phyloP scores from a whole-genome alignment of 2,329 filamentous ascomycete genomes.

The Endoconidiophora laricicola region DNA sequence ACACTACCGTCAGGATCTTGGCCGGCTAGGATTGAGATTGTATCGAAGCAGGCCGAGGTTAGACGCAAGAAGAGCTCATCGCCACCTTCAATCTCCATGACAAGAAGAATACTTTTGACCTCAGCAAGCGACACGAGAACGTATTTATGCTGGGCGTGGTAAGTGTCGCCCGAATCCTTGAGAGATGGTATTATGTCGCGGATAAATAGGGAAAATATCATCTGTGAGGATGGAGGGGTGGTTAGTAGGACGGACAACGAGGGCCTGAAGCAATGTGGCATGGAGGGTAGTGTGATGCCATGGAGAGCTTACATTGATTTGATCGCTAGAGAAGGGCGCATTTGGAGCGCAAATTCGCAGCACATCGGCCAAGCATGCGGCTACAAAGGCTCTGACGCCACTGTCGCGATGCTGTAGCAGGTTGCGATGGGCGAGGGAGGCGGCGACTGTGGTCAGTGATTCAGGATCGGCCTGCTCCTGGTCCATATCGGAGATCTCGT shows the following conservation, averaged over 20 bases:
- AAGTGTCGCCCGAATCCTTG: conserved; percentile 71
- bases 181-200: conserved; percentile 69
- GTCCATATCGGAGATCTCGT: conserved; percentile 71
- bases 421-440: conserved; percentile 67
- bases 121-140: conserved; percentile 77
- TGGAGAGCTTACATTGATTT: conserved; percentile 56
- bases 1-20: conserved; percentile 63
- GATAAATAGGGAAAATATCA: conserved; percentile 84
- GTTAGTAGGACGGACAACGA: neutral
- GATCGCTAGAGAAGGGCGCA: conserved; percentile 78
- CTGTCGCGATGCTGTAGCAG: conserved; percentile 82
- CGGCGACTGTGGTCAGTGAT: conserved; percentile 71
- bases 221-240: conserved; percentile 30
- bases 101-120: conserved; percentile 83
- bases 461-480: conserved; percentile 71
- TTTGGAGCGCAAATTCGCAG: conserved; percentile 84
- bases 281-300: neutral
- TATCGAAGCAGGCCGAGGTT: conserved; percentile 84
- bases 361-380: conserved; percentile 84
- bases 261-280: too few species aligned
- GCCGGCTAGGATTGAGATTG: conserved; percentile 63
- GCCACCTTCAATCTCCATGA: conserved; percentile 72
- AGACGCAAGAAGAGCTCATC: conserved; percentile 65
- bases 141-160: conserved; percentile 86
- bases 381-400: conserved; percentile 76